Conservation (phyloP, 2,329 filamentous ascomycete species). For the Calonectria pteridis region DNA sequence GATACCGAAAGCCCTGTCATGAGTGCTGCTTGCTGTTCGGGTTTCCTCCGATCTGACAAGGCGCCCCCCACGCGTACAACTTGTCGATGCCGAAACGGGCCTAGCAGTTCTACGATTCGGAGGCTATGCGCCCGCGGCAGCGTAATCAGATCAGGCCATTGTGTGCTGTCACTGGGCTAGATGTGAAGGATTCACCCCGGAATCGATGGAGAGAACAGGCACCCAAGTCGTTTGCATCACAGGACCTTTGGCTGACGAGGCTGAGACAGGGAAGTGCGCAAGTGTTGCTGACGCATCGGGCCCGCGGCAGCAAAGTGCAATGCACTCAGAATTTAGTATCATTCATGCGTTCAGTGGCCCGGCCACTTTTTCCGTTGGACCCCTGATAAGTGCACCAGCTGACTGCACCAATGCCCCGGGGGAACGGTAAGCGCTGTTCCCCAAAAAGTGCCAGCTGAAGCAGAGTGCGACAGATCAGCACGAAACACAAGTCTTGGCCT, state of each 20-base stretch:
- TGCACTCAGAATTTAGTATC: background rate
- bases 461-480: background rate
- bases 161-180: background rate
- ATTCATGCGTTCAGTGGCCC: background rate
- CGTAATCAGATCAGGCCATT: background rate
- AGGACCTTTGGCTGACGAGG: background rate
- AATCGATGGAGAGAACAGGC: background rate
- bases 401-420: background rate
- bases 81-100: background rate
- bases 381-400: background rate
- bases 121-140: background rate
- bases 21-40: too few relatives aligned
- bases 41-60: background rate
- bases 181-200: background rate
- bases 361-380: background rate
- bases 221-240: background rate
- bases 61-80: background rate
- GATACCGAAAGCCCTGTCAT: too few relatives aligned
- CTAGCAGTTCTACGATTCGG: background rate
- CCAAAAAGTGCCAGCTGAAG: background rate
- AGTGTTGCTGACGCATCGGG: too few relatives aligned
- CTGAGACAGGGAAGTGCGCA: background rate
- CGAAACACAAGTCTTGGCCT: background rate
- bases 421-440: background rate
- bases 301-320: background rate